Base-by-base conservation (phyloP, 192 early-diverging fungal species). In the Endogone sp. region DNA sequence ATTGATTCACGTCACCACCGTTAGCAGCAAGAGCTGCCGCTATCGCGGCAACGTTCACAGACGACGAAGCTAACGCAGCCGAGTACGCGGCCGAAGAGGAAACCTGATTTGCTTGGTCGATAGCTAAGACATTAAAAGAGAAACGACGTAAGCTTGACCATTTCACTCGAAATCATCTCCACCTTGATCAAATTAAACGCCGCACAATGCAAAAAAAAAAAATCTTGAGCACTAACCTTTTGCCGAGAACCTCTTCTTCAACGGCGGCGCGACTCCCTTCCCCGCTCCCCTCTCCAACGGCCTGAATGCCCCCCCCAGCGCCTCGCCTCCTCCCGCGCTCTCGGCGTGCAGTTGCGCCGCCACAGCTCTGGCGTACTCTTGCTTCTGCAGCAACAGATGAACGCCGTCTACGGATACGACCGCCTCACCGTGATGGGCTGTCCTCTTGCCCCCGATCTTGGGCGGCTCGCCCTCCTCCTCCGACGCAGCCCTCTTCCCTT, bases 201-300 rank as follows among this genome's bases (percentile, higher is more conserved):
- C n/a, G n/a, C n/a, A n/a, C n/a, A n/a, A 49, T 49, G 37, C 37
- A 49, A 49, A 49, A 49, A 11, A 49, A 49, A 49, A 49, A 11
- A 49, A 11, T 49, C 37, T 11, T 16, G 37, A 49, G 37, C 1
- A 49, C 37, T 11, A 11, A 49, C 37, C 37, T 49, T 49, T 49
- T 11, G 37, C 37, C 37, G 37, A 49, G 59, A 60, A 60, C 22
- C 59, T 23, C 59, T 60, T 60, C 27, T 60, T 60, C 24, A 60
- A 28, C 27, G 59, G 59, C 27, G 59, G 10, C 22, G 59, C 59
- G 8, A 60, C 59, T 11, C 37, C 37, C 16, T 49, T 49, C 1
- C 37, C 37, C 37, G 37, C 6, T 6, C 37, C 37, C 37, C 37
- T 49, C 16, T 49, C 37, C 6, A 49, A 16, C 16, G 37, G 6